Conservation (phyloP, 257 asterid genomes). For the Penstemon eatonii region DNA sequence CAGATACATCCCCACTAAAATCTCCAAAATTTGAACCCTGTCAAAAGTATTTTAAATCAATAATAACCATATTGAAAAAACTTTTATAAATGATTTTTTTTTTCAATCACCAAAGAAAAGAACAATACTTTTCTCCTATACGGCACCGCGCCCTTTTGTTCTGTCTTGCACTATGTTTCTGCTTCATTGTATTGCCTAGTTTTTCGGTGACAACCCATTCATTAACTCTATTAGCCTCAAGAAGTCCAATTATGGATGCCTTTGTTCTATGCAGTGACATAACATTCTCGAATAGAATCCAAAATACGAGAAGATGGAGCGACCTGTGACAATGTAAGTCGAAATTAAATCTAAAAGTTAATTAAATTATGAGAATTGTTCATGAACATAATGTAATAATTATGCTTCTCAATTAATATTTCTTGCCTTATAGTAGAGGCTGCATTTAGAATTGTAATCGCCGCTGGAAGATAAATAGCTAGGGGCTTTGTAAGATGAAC, state of each 20-base stretch:
- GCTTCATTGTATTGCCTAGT: slow-evolving; percentile 8
- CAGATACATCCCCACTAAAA: slow-evolving; percentile 72
- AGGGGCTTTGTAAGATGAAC: slow-evolving; percentile 72
- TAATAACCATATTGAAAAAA: slow-evolving; percentile 22
- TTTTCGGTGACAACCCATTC: slow-evolving; percentile 98
- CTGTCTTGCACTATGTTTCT: slow-evolving; percentile 24
- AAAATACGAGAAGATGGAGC: slow-evolving; percentile 72
- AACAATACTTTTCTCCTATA: slow-evolving; percentile 55
- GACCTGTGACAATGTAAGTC: slow-evolving; percentile 45
- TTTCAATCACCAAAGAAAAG: neutral
- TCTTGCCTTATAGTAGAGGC: slow-evolving; percentile 4
- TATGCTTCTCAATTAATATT: neutral
- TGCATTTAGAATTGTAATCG: slow-evolving; percentile 70
- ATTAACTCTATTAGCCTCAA: slow-evolving; percentile 82
- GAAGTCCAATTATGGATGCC: slow-evolving; percentile 80
- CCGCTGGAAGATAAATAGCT: slow-evolving; percentile 74
- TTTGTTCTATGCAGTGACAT: slow-evolving; percentile 93
- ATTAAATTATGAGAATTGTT: too few species aligned
- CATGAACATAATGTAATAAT: neutral
- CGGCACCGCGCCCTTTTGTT: slow-evolving; percentile 53
- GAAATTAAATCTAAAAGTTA: too few species aligned
- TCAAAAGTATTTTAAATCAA: slow-evolving; percentile 23
- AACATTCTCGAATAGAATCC: slow-evolving; percentile 92
- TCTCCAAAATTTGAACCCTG: slow-evolving; percentile 77
- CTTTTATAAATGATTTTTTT: neutral